A percentile compares a stretch with the other conserved stretches of the same genome.
These are phyloP conservation scores for Termitomyces sp. DNA, from an alignment of 768 basidiomycete species.

Conservation along the genomic window DNA sequence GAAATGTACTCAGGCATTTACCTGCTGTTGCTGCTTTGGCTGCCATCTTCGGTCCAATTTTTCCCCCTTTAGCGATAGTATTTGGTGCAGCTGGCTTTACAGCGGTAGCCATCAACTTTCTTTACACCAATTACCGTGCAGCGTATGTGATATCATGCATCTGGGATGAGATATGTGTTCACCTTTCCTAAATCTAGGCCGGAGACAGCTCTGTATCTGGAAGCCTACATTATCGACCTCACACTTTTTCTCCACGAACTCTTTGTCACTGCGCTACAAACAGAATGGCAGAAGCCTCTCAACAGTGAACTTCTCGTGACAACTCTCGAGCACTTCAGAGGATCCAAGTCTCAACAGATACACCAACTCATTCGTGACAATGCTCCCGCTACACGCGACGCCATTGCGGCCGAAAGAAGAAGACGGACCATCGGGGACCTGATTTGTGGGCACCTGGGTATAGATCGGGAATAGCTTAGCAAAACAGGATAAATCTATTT, in stretches of 20 bases:
- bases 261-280: conserved; percentile 4
- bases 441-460: not conserved
- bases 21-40: not conserved
- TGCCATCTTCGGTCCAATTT: conserved; percentile 4
- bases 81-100: conserved; percentile 2
- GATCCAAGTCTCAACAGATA: not conserved
- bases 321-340: not conserved
- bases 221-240: conserved; percentile 18
- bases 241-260: conserved; percentile 13
- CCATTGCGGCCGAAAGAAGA: not conserved
- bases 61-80: conserved; percentile 7
- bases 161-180: not conserved
- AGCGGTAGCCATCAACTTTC: not conserved
- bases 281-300: not conserved
- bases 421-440: not conserved
- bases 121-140: not conserved
- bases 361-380: not conserved
- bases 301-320: not conserved
- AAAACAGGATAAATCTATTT: not conserved
- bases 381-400: not conserved
- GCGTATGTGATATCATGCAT: not conserved
- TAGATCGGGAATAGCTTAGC: not conserved
- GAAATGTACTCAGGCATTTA: not conserved
- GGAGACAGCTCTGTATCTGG: conserved; percentile 8
- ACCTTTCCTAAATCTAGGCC: not conserved